Evolutionary conservation across 257 asterid genomes (phyloP).

Genomic region (Solanum chmielewskii): DNA sequence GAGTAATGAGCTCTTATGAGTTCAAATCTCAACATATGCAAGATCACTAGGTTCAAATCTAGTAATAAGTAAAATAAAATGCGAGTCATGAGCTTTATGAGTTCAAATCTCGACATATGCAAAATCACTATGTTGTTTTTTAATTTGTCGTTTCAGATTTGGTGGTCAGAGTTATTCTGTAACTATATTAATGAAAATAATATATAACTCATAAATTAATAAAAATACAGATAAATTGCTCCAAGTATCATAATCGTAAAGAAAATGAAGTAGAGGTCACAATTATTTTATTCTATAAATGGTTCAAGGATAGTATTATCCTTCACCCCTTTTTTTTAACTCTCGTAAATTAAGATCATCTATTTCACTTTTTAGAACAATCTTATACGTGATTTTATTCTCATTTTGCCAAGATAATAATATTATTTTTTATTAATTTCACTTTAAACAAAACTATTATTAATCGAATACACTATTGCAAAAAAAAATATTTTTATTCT

Average conservation of each 20-base stretch:
- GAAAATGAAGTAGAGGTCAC: too few relatives aligned
- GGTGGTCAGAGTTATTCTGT: background rate
- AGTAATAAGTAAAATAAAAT: background rate
- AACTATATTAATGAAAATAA: background rate
- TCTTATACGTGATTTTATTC: background rate
- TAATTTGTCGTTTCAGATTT: background rate
- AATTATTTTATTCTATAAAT: too few relatives aligned
- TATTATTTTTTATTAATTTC: background rate
- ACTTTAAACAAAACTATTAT: background rate
- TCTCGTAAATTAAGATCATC: background rate
- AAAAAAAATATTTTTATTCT: background rate
- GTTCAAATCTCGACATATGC: background rate
- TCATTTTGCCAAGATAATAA: background rate
- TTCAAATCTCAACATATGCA: too few relatives aligned
- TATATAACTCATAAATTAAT: background rate
- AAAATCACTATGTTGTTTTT: background rate
- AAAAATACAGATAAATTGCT: background rate
- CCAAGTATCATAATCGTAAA: background rate
- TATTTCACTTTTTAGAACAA: background rate
- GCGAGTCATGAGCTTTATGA: background rate
- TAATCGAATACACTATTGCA: background rate
- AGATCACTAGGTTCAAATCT: too few relatives aligned
- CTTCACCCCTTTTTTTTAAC: background rate
- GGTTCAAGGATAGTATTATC: background rate
- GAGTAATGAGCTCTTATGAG: too few relatives aligned